These are phyloP conservation scores for Pseudonectria buxi DNA, from an alignment of 2,329 filamentous ascomycete genomes.

Conservation along the genomic window DNA sequence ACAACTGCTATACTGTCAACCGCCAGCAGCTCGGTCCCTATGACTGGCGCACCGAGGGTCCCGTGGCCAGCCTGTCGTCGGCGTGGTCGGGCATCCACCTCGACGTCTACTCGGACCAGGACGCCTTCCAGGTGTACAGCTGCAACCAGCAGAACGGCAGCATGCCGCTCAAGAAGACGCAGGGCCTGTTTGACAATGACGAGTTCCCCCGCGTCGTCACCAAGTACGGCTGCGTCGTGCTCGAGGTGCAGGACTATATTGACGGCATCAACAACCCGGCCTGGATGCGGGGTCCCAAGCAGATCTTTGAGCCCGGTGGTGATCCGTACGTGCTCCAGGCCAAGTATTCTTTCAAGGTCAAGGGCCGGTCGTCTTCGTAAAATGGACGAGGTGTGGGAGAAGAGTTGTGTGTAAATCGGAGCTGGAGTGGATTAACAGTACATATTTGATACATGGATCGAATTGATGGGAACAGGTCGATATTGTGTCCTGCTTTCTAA, in stretches of 20 bases:
- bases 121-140: conserved; percentile 81
- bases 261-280: conserved; percentile 88
- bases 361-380: conserved; percentile 17
- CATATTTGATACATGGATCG: too few species aligned
- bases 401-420: too few species aligned
- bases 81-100: conserved; percentile 76
- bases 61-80: conserved; percentile 61
- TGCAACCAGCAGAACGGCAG: conserved; percentile 72
- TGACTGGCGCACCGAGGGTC: conserved; percentile 56
- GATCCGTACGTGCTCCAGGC: conserved; percentile 57
- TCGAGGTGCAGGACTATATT: conserved; percentile 92
- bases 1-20: conserved; percentile 65
- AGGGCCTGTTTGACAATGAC: conserved; percentile 52
- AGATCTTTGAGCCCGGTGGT: conserved; percentile 53
- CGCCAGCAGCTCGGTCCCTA: conserved; percentile 49
- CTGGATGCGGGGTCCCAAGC: conserved; percentile 64
- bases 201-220: conserved; percentile 56
- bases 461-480: too few species aligned
- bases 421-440: too few species aligned
- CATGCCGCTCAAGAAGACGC: conserved; percentile 61
- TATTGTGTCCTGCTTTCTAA: too few species aligned
- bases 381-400: neutral
- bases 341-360: conserved; percentile 52
- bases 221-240: conserved; percentile 77
- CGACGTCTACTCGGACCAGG: conserved; percentile 76